Conservation (phyloP, 1,139 yeast genomes). For the Suhomyces ambrosiae region DNA sequence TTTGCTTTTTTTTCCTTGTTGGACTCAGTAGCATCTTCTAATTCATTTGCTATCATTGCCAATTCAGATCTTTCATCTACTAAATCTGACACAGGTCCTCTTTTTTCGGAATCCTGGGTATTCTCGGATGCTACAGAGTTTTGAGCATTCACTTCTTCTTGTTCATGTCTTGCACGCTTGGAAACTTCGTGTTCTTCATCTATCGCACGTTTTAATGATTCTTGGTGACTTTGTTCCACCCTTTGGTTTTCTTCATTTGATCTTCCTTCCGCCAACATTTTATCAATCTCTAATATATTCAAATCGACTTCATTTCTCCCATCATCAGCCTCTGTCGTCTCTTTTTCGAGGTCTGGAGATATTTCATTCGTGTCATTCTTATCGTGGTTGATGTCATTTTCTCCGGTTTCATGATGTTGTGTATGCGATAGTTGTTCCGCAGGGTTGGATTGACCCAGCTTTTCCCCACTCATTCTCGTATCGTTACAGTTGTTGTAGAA, state of each 20-base stretch:
- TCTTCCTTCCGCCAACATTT: constrained; percentile 13
- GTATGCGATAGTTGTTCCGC: not conserved
- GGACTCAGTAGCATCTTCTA: constrained; percentile 26
- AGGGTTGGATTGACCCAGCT: not conserved
- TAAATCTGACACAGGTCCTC: not conserved
- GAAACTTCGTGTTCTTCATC: constrained; percentile 4
- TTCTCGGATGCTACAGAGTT: not conserved
- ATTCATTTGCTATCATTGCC: constrained; percentile 25
- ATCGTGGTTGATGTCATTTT: not conserved
- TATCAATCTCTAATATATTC: constrained; percentile 14
- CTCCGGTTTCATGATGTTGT: not conserved
- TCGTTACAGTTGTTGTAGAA: not conserved
- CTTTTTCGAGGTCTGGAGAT: not conserved
- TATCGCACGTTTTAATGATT: constrained; percentile 2
- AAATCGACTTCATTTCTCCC: constrained; percentile 9
- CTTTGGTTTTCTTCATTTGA: not conserved
- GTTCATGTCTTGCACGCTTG: constrained; percentile 10
- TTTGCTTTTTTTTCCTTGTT: constrained; percentile 17
- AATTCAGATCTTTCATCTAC: constrained; percentile 21
- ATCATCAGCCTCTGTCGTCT: not conserved
- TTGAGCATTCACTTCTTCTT: constrained; percentile 1
- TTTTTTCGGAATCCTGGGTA: not conserved
- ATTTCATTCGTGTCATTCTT: not conserved
- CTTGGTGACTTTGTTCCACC: constrained; percentile 4
- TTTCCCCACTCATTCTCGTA: constrained; percentile 5